These are phyloP conservation scores for Paramecium tetraurelia DNA, from an alignment of 73 alveolate species.

Conservation along the genomic window DNA sequence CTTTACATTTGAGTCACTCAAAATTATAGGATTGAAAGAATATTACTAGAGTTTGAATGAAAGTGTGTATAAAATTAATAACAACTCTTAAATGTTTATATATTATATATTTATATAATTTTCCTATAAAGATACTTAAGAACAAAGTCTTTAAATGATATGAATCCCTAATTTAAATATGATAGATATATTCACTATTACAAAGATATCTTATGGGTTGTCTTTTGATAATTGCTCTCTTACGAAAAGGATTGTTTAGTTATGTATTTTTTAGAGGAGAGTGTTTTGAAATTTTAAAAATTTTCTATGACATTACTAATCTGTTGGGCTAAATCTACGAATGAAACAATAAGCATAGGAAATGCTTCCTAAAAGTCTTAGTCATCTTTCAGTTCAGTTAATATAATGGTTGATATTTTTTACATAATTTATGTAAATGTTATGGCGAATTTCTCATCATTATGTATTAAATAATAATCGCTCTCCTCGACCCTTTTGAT, in stretches of 20 bases:
- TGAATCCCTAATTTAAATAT: not conserved
- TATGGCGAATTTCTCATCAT: constrained; percentile 27
- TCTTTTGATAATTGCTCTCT: not conserved
- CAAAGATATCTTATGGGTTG: not conserved
- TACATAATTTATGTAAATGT: constrained; percentile 8
- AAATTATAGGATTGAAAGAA: not conserved
- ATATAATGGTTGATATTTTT: not conserved
- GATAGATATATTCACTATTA: constrained; percentile 13
- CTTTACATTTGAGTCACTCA: not conserved
- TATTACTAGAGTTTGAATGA: not conserved
- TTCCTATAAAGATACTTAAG: not conserved
- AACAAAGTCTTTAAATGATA: not conserved
- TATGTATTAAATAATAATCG: constrained; percentile 13
- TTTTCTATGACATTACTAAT: not conserved
- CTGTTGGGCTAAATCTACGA: not conserved
- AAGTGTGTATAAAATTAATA: not conserved
- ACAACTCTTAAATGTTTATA: not conserved
- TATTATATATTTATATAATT: not conserved
- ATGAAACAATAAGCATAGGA: constrained; percentile 15
- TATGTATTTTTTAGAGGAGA: not conserved
- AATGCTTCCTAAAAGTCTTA: constrained; percentile 25
- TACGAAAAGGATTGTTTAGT: not conserved
- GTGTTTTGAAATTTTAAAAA: not conserved
- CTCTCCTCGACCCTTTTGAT: constrained; percentile 31
- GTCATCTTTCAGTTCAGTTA: constrained; percentile 47